Evolutionary conservation across 2,329 filamentous ascomycete genomes (phyloP), one percentile per base, ranked within the genome.

Genomic region (Sporothrix phasma): DNA sequence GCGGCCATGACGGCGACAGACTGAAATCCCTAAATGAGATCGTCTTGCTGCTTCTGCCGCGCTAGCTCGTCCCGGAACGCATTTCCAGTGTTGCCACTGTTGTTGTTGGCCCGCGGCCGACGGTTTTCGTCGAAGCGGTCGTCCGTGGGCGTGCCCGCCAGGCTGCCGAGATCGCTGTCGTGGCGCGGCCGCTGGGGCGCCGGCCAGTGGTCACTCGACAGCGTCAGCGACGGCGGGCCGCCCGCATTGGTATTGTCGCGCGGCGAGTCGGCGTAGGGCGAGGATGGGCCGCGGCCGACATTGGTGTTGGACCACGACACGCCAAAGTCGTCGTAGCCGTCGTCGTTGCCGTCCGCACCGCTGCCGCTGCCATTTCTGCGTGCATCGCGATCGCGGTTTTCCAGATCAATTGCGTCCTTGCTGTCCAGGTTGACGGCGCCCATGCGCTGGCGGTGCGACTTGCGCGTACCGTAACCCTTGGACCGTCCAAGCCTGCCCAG

Each of bases 91-190:
- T 70, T 41, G 45, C 49, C 54, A 29, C 11, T 22, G 26, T 31
- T 19, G 49, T 19, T 43, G 56, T 10, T 22, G 13, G 63, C 70
- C 22, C 74, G 73, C 13, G 69, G 70, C 17, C 69, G 72, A 45
- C 72, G 69, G 64, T 15, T 6, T 19, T 76, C 72, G 69, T 77
- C 74, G 56, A 77, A 79, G 5, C 71, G 68, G 22, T 77, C 74
- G 37, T 78, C 74, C 2, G 76, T 76, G 24, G 80, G 80, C 51
- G 76, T 81, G 10, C 75, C 77, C 1, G 76, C 78, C 65, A 83
- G 68, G 70, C 80, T 82, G 37, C 77, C 80, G 39, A 82, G 74
- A 34, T 81, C 78, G 67, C 80, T 81, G 66, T 81, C 80, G 49
- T 72, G 73, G 61, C 76, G 70, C 1, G 71, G 72, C 6, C 66